Percentiles rank a stretch among this genome's conserved stretches.
Conservation (phyloP, 2,329 filamentous ascomycete species). For the Chrysoporthe puriensis region DNA sequence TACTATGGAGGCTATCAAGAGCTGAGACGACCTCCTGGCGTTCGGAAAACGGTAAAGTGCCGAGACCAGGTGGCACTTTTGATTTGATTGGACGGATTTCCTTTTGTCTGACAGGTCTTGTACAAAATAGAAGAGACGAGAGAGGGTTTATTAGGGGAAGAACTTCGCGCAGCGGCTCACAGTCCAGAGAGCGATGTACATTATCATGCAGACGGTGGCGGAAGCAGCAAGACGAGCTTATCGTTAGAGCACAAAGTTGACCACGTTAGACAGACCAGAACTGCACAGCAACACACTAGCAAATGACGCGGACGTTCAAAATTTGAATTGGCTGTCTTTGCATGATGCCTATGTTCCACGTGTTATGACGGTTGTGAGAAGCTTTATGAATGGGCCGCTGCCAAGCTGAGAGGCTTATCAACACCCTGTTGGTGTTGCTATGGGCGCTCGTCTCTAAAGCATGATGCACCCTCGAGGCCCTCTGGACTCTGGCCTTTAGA, state of each 20-base stretch:
- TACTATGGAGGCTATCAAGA: constrained; percentile 54
- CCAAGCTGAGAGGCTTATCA: background rate
- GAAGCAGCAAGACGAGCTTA: background rate
- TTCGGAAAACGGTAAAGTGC: constrained; percentile 30
- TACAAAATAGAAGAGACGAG: background rate
- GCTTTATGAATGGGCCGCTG: no score
- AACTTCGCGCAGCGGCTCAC: constrained; percentile 5
- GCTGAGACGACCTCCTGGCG: constrained; percentile 57
- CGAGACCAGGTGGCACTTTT: constrained; percentile 23
- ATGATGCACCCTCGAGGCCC: background rate
- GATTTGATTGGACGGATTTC: background rate
- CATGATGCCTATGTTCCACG: background rate
- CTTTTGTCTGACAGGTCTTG: constrained; percentile 4
- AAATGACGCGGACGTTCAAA: background rate
- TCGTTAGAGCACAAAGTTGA: background rate
- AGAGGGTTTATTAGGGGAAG: background rate
- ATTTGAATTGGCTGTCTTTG: background rate
- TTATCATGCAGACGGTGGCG: background rate
- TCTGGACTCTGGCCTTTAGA: background rate
- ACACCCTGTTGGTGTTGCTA: background rate
- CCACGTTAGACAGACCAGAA: background rate
- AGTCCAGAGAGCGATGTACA: constrained; percentile 6
- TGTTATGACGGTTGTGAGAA: background rate
- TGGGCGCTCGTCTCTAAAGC: background rate
- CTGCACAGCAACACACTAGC: background rate